These are phyloP conservation scores for Cylindrotheca fusiformis DNA, from an alignment of 108 stramenopile species.

Conservation along the genomic window DNA sequence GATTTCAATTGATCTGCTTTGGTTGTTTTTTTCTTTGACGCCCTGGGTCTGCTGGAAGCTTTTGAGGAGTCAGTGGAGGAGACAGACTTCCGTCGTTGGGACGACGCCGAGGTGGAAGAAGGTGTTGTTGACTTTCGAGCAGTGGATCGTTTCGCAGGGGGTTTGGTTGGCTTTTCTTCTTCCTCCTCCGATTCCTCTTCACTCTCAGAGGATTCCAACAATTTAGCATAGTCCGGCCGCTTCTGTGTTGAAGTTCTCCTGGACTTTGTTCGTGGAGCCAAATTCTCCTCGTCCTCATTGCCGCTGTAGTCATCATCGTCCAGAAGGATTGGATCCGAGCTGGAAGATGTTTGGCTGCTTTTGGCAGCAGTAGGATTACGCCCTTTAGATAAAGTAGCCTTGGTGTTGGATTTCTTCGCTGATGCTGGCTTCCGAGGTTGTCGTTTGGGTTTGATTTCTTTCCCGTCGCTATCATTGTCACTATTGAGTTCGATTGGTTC, in stretches of 20 bases:
- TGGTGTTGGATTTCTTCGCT: conserved; percentile 10
- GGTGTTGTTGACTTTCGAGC: too few species aligned
- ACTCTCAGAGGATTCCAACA: background rate
- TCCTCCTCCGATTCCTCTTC: background rate
- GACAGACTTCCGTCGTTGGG: background rate
- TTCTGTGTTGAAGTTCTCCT: conserved; percentile 1
- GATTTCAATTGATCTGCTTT: background rate
- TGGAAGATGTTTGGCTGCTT: too few species aligned
- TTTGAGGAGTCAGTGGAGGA: background rate
- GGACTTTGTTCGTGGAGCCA: conserved; percentile 1
- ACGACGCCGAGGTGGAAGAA: too few species aligned
- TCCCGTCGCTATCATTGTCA: conserved; percentile 1
- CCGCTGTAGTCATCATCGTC: conserved; percentile 29
- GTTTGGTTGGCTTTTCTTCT: background rate
- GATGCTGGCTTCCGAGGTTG: conserved; percentile 3
- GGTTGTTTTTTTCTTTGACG: background rate
- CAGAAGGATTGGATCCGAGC: too few species aligned
- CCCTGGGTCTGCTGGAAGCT: background rate
- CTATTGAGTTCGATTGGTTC: background rate
- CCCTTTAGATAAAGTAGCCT: too few species aligned
- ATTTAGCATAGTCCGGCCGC: background rate
- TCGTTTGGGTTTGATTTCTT: background rate
- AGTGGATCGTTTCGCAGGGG: background rate
- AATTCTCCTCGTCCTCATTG: conserved; percentile 18
- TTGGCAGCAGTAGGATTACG: too few species aligned